Evolutionary conservation across 2,329 filamentous ascomycete species (phyloP).

Genomic region (Aureobasidium sp.): DNA sequence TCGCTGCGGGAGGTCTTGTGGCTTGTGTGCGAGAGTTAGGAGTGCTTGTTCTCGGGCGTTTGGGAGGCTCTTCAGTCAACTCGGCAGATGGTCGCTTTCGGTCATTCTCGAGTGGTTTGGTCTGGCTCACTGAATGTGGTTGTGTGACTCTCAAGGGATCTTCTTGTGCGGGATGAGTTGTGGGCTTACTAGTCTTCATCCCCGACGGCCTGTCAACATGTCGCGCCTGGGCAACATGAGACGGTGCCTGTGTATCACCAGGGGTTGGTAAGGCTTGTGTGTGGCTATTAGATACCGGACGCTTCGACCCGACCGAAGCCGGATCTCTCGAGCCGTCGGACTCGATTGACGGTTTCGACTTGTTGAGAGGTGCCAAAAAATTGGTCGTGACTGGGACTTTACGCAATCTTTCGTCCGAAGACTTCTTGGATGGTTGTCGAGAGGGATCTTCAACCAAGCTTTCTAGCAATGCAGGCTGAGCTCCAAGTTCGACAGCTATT

Average conservation of each 20-base stretch:
- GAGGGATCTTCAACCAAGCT: neutral
- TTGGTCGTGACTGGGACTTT: neutral
- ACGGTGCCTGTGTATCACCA: neutral
- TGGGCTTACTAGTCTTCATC: neutral
- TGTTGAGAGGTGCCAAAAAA: neutral
- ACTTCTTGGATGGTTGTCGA: neutral
- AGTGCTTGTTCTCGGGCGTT: neutral
- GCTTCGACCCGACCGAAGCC: neutral
- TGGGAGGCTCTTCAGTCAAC: neutral
- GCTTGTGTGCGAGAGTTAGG: too few relatives aligned
- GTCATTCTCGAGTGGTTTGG: neutral
- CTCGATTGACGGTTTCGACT: neutral
- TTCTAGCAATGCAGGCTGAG: neutral
- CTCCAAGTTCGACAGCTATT: fast-evolving
- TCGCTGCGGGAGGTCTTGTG: neutral
- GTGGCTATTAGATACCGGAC: neutral
- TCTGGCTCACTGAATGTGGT: neutral
- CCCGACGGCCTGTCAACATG: neutral
- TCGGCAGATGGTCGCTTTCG: neutral
- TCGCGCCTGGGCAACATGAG: neutral
- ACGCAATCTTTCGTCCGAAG: neutral
- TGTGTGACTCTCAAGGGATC: too few relatives aligned
- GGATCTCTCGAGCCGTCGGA: neutral
- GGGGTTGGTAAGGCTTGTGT: neutral
- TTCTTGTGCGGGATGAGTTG: neutral